phyloP scores from a whole-genome alignment of 148 eudicot species.

The Rhododendron kiyosumense region DNA sequence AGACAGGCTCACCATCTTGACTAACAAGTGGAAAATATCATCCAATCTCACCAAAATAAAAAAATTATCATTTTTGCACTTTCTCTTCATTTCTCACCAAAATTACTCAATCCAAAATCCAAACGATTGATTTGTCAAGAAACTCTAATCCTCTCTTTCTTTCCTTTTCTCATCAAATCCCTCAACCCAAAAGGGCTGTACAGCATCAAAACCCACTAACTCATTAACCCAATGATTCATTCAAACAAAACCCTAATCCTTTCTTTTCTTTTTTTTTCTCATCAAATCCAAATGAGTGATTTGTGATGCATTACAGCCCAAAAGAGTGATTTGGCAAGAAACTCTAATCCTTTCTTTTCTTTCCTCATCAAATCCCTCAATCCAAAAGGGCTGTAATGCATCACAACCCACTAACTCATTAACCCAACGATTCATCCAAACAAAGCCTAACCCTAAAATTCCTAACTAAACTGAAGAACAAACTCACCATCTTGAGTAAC shows the following conservation, averaged over 20 bases:
- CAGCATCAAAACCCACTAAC: no score
- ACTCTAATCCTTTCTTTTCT: background rate
- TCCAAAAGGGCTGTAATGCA: background rate
- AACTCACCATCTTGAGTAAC: conserved; percentile 87
- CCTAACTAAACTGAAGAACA: background rate
- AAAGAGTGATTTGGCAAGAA: background rate
- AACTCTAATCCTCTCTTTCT: no score
- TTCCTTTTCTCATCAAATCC: no score
- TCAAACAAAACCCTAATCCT: background rate
- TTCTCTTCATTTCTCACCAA: no score
- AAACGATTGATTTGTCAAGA: no score
- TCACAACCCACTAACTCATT: no score
- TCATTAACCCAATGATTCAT: background rate
- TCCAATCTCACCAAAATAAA: no score
- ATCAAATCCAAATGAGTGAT: no score
- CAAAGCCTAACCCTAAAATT: background rate
- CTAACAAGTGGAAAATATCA: conserved; percentile 66
- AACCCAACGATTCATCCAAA: background rate
- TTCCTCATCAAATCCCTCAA: background rate
- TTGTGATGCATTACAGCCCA: background rate
- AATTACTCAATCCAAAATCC: no score
- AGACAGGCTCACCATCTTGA: conserved; percentile 63
- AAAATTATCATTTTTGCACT: no score
- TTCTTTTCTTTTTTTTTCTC: no score
- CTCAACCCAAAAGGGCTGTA: no score